Evolutionary conservation across 1,284 basidiomycete genomes (phyloP).

Genomic region (Anthracocystis setariae): DNA sequence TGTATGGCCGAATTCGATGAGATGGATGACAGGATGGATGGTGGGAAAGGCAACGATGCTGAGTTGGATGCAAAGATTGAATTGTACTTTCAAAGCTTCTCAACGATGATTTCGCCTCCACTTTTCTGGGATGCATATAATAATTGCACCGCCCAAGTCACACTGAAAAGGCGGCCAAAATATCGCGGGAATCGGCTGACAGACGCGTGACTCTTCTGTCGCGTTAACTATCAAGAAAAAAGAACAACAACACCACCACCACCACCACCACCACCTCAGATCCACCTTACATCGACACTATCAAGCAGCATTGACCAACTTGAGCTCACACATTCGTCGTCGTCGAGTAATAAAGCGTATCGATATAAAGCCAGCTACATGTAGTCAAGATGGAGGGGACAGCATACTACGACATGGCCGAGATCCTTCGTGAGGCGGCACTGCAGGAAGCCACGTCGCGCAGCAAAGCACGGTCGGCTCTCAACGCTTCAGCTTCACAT

Average conservation of each 20-base stretch:
- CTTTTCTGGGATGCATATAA: no score
- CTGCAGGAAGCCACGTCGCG: slow-evolving; percentile 39
- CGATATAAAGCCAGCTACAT: no score
- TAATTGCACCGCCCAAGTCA: no score
- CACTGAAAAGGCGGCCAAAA: neutral
- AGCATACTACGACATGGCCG: slow-evolving; percentile 26
- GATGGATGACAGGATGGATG: neutral
- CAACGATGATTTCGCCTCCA: neutral
- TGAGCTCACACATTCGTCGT: no score
- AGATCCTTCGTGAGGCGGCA: slow-evolving; percentile 31
- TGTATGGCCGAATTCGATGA: neutral
- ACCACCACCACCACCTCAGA: slow-evolving; percentile 3
- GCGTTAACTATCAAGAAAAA: slow-evolving; percentile 17
- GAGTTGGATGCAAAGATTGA: neutral
- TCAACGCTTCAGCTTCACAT: slow-evolving; percentile 9
- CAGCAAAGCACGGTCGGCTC: slow-evolving; percentile 26
- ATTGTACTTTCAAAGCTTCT: no score
- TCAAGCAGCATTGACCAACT: neutral
- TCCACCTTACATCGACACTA: neutral
- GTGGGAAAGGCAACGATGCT: neutral
- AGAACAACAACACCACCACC: slow-evolving; percentile 31
- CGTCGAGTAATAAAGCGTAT: no score
- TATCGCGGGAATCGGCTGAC: slow-evolving; percentile 24
- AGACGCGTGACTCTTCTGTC: slow-evolving; percentile 14
- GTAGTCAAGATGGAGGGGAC: slow-evolving; percentile 23